Base-by-base conservation (phyloP, 352 stramenopile species). In the Aphanomyces invadans region DNA sequence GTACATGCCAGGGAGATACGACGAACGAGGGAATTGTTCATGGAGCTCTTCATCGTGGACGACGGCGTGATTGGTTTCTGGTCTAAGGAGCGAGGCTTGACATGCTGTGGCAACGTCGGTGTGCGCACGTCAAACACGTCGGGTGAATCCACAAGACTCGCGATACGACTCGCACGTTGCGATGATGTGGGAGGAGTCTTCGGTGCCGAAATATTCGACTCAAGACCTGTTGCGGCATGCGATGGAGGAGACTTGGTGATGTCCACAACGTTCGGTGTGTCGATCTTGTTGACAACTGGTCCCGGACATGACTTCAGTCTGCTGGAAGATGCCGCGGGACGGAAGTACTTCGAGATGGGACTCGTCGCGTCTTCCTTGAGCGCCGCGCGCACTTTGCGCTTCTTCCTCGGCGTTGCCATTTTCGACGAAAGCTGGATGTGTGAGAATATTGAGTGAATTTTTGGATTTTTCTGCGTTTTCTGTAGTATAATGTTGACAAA, bases 1-100 rank as follows among this genome's bases (percentile, higher is more conserved):
- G 44, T 15, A 15, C 36, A 42, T 42, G 36, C 15, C 36, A 42
- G 12, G 3, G 53, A 44, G 19, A 46, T 32, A 48, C 23, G 42
- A 63, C 60, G 46, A 10, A 67, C 60, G 3, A 67, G 49, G 9
- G 60, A 67, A 28, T 67, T 67, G 49, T 60, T 67, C 60, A 67
- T 67, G 42, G 19, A 51, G 4, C 42, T 59, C 32, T 67, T 67
- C 19, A 45, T 31, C 19, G 60, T 67, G 19, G 60, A 67, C 45
- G 60, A 67, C 15, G 60, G 60, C 17, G 60, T 67, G 33, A 51
- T 57, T 5, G 60, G 60, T 51, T 67, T 67, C 57, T 67, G 60
- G 15, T 67, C 45, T 7, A 42, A 7, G 21, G 15, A 15, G 19
- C 49, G 49, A 1, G 15, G 32, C 25, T 57, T 32, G 2, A 39